Base-by-base conservation (phyloP, 73 alveolate genomes). In the Paramecium bursaria region DNA sequence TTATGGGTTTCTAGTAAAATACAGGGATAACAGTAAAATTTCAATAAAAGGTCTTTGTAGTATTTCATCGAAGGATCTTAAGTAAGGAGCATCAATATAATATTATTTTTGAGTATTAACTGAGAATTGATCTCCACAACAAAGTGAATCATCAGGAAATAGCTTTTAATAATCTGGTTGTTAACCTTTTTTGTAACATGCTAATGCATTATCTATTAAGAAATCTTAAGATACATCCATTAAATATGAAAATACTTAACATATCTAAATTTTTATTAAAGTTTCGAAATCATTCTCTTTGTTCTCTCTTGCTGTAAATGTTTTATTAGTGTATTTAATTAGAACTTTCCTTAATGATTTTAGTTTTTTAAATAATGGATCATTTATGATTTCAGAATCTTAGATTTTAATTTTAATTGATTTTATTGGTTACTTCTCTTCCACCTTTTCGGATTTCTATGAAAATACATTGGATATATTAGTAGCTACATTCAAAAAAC, bases 41-140 rank as follows among this genome's bases (percentile, higher is more conserved):
- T 79, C 89, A 39, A 79, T 79, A 53, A 79, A 79, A 21, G 89
- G 76, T 54, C 89, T 52, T 21, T 48, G 50, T 7, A 79, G 46
- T 31, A 54, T 47, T 52, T 46, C 85, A 54, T 79, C 89, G 54
- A 79, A 79, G 3, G 50, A 33, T 44, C 54, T 79, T 54, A 50
- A 15, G 0, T 25, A 54, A 48, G 54, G 55, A 52, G 75, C 44
- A 9, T 31, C n/a, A 0, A 17, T 54, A 9, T 61, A 17, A 23
- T 29, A 33, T 17, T 33, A 17, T 50, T 48, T 53, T 46, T 19
- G 22, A 0, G 51, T 73, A 30, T 30, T 22, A 54, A 9, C 33
- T 0, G 17, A 6, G 35, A 29, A 42, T 79, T 53, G 50, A 53
- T 79, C 52, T 4, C 67, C 85, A 10, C 50, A 17, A 39, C 30